These are phyloP conservation scores for Oryza rufipogon DNA, from an alignment of 176 grass and related monocot species.

Conservation along the genomic window DNA sequence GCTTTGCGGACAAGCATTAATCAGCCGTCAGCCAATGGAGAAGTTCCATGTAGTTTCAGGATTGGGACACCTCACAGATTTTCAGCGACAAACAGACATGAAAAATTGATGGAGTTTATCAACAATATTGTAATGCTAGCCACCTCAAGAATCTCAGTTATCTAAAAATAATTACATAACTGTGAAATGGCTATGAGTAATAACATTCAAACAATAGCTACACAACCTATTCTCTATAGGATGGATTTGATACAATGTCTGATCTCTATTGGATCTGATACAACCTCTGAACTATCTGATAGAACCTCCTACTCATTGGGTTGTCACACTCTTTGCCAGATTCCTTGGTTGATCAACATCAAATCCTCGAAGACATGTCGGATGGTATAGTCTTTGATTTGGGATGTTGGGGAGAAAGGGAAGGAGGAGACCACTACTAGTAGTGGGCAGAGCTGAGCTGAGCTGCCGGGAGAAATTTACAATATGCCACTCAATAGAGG, in stretches of 20 bases:
- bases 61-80: not conserved
- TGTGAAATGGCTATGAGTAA: not conserved
- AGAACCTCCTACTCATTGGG: constrained; percentile 33
- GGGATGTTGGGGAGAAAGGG: too few species aligned
- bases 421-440: too few species aligned
- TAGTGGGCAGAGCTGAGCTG: too few species aligned
- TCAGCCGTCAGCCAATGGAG: not conserved
- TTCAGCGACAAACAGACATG: not conserved
- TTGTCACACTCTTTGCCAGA: constrained; percentile 87
- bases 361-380: constrained; percentile 72
- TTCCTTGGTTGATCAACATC: constrained; percentile 84
- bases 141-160: constrained; percentile 16
- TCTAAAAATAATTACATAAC: not conserved
- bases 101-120: not conserved
- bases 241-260: not conserved
- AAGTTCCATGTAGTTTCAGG: not conserved
- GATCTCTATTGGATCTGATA: not conserved
- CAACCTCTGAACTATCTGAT: not conserved
- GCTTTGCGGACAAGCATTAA: not conserved
- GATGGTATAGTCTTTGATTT: constrained; percentile 45
- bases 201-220: not conserved
- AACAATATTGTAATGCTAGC: not conserved
- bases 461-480: too few species aligned
- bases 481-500: too few species aligned
- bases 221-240: not conserved